Evolutionary conservation across 2,329 filamentous ascomycete species (phyloP).

Genomic region (Ceratocystis lukuohia): DNA sequence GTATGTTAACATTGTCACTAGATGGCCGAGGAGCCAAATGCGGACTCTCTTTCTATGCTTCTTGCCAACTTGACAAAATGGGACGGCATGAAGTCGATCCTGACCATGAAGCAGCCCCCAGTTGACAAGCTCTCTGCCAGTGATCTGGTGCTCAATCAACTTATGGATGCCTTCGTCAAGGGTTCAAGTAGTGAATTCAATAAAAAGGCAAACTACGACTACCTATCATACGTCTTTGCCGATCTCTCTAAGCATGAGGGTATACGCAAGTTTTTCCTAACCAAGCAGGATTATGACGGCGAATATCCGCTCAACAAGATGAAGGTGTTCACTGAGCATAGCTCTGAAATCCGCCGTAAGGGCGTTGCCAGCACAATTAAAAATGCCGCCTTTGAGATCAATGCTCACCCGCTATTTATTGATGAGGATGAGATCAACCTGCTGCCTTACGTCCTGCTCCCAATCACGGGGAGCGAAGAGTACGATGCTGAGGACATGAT

Average conservation of each 20-base stretch:
- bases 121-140: slow-evolving; percentile 61
- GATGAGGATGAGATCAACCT: slow-evolving; percentile 62
- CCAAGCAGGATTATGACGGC: slow-evolving; percentile 59
- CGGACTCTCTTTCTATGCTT: slow-evolving; percentile 78
- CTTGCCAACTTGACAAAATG: slow-evolving; percentile 83
- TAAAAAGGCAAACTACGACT: slow-evolving; percentile 75
- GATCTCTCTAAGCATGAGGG: slow-evolving; percentile 74
- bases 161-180: slow-evolving; percentile 93
- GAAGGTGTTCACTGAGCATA: slow-evolving; percentile 86
- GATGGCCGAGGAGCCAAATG: slow-evolving; percentile 63
- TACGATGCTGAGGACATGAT: slow-evolving; percentile 77
- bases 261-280: slow-evolving; percentile 61
- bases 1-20: slow-evolving; percentile 25
- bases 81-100: slow-evolving; percentile 54
- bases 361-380: slow-evolving; percentile 97
- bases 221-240: slow-evolving; percentile 86
- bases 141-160: slow-evolving; percentile 66
- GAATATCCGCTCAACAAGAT: slow-evolving; percentile 87
- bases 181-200: slow-evolving; percentile 74
- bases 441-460: slow-evolving; percentile 76
- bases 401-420: slow-evolving; percentile 58
- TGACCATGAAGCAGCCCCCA: slow-evolving; percentile 52
- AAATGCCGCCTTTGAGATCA: slow-evolving; percentile 75
- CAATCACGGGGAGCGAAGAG: slow-evolving; percentile 77
- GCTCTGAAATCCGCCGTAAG: slow-evolving; percentile 66